A percentile compares a stretch with the other conserved stretches of the same genome.
phyloP scores from a whole-genome alignment of 225 moss, liverwort and hornwort species.

The Pseudoscleropodium purum region DNA sequence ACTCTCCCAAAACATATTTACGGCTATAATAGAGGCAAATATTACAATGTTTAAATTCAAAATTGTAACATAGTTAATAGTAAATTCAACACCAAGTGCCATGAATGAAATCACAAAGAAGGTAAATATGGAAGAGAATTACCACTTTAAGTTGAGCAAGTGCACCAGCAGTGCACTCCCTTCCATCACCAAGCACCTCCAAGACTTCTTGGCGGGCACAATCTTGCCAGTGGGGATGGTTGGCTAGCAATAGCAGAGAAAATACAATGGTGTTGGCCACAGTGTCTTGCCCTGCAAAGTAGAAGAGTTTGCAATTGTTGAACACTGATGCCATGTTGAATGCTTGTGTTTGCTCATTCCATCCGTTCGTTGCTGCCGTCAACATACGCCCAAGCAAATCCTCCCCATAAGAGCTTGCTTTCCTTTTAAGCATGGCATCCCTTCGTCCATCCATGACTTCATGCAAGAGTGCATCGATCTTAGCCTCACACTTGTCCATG shows the following conservation, averaged over 20 bases:
- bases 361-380: fast-evolving
- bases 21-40: neutral
- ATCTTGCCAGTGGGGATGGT: neutral
- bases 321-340: neutral
- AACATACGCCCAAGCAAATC: neutral
- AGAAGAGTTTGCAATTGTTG: neutral
- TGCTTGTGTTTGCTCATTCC: neutral
- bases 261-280: neutral
- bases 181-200: neutral
- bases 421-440: neutral
- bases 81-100: fast-evolving
- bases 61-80: neutral
- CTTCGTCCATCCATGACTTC: neutral
- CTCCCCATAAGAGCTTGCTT: neutral
- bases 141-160: neutral
- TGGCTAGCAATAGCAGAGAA: neutral
- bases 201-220: neutral
- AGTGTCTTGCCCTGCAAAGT: neutral
- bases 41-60: neutral
- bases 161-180: fast-evolving
- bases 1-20: neutral
- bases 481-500: neutral
- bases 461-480: neutral
- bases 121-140: neutral
- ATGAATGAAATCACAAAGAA: no score